Conservation (phyloP, 177 flowering plant genomes). For the Vitis hybrid region DNA sequence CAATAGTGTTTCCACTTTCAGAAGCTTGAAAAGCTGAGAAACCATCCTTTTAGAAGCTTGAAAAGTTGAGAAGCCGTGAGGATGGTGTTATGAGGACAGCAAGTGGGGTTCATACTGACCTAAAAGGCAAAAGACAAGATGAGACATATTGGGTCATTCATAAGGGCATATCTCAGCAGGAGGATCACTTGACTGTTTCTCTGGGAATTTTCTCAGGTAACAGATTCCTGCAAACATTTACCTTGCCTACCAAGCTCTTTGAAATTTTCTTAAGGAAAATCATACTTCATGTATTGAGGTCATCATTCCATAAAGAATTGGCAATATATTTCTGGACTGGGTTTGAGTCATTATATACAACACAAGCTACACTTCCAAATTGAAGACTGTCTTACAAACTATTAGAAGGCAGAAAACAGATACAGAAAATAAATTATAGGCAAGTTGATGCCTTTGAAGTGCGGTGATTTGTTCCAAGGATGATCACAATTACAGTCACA, state of each 20-base stretch:
- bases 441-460: conserved; percentile 75
- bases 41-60: not conserved
- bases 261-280: no score
- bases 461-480: conserved; percentile 73
- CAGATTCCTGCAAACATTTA: no score
- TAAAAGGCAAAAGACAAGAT: no score
- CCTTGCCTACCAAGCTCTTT: no score
- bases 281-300: no score
- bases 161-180: no score
- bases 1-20: conserved; percentile 5
- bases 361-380: not conserved
- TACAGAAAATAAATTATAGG: conserved; percentile 25
- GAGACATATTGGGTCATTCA: no score
- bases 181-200: no score
- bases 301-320: not conserved
- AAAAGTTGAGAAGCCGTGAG: no score
- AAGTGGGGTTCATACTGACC: no score
- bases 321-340: not conserved
- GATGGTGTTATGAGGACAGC: no score
- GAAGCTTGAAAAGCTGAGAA: not conserved
- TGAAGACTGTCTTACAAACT: not conserved
- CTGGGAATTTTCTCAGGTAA: no score
- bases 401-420: not conserved
- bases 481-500: conserved; percentile 80
- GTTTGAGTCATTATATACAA: not conserved